phyloP scores from a whole-genome alignment of 1,284 basidiomycete genomes.

The Volvariella volvacea region DNA sequence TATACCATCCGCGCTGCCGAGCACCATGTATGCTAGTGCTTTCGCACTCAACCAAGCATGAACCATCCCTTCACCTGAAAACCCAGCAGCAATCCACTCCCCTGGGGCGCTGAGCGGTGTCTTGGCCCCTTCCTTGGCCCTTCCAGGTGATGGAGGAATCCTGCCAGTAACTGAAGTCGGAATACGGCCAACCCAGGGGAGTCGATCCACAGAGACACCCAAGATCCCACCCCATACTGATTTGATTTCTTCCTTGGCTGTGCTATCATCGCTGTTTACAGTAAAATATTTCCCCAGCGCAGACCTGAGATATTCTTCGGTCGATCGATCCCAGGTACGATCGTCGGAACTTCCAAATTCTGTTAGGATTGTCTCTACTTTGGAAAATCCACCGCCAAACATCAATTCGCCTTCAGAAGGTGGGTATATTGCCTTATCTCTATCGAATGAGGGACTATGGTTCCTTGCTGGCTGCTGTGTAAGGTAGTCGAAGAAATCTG shows the following conservation, averaged over 20 bases:
- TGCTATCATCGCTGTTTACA: constrained; percentile 18
- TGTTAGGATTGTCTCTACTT: constrained; percentile 21
- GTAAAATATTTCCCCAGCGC: constrained; percentile 45
- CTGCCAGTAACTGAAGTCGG: constrained; percentile 29
- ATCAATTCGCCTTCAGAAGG: constrained; percentile 46
- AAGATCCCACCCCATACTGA: constrained; percentile 57
- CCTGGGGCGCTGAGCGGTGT: constrained; percentile 24
- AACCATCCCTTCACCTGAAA: constrained; percentile 62
- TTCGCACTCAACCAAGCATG: constrained; percentile 51
- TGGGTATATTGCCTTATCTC: constrained; percentile 10
- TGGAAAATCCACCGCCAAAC: constrained; percentile 48
- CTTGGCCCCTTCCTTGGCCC: constrained; percentile 5
- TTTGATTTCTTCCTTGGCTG: constrained; percentile 33
- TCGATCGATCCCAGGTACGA: constrained; percentile 30
- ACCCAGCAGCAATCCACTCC: constrained; percentile 54
- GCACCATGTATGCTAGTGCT: constrained; percentile 18
- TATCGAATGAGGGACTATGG: constrained; percentile 4
- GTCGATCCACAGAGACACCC: constrained; percentile 43
- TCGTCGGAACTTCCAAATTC: constrained; percentile 41
- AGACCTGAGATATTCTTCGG: constrained; percentile 37
- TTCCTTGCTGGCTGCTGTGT: constrained; percentile 49
- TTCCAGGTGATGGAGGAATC: constrained; percentile 5
- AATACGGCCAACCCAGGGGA: constrained; percentile 53
- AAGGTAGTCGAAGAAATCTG: constrained; percentile 56
- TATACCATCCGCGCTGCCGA: too few species aligned